Percentiles rank a stretch among this genome's conserved stretches.
Conservation (phyloP, 179 eudicot genomes). For the Spinacia oleracea region DNA sequence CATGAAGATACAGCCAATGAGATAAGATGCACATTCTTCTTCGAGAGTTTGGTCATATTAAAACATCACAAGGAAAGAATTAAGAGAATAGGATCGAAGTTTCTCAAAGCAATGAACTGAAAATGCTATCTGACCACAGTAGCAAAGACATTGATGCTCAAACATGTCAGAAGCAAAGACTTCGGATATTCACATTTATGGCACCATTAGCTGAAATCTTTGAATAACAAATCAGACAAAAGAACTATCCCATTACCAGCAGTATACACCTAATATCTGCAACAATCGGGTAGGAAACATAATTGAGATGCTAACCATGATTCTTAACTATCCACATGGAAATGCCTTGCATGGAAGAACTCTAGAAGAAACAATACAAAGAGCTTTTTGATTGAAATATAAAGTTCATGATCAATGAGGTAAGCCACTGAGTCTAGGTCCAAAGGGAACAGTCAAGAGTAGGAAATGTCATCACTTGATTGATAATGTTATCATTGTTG, state of each 20-base stretch:
- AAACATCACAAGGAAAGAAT: neutral
- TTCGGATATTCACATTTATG: slow-evolving; percentile 1
- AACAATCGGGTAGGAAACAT: neutral
- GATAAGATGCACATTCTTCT: slow-evolving; percentile 1
- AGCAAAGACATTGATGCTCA: neutral
- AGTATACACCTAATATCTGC: neutral
- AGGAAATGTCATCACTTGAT: neutral
- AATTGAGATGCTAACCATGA: neutral
- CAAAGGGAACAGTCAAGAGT: neutral
- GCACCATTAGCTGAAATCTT: slow-evolving; percentile 5
- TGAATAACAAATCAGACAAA: neutral
- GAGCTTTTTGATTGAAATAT: neutral
- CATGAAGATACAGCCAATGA: neutral
- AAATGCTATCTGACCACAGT: slow-evolving; percentile 4
- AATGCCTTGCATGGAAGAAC: neutral
- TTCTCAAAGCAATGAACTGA: neutral
- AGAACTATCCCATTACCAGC: slow-evolving; percentile 6
- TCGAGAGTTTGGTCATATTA: neutral
- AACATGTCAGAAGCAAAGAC: slow-evolving; percentile 6
- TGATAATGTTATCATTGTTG: neutral
- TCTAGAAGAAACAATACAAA: neutral
- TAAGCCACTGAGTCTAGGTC: neutral
- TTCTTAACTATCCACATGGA: neutral
- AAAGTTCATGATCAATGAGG: neutral
- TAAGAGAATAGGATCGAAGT: neutral